Base-by-base conservation (phyloP, 768 basidiomycete species). In the Boletus vermiculosoides region DNA sequence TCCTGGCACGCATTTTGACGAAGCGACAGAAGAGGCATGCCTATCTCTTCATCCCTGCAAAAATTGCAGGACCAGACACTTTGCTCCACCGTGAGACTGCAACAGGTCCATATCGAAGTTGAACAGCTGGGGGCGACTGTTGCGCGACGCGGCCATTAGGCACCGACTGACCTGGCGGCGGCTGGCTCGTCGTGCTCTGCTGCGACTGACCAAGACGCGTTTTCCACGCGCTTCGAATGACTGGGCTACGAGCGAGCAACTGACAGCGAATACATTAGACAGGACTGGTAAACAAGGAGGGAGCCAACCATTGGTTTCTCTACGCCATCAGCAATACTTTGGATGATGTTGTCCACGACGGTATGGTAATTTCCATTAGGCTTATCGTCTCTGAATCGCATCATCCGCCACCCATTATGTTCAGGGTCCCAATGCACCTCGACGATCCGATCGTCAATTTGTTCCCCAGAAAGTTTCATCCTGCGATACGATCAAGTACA, bases 361-460 rank as follows among this genome's bases (percentile, higher is more conserved):
- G 75, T 81, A 57, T 80, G 82, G 71, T 92, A 93, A 71, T 99
- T 99, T 16, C 94, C 97, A 60, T 95, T 75, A 4, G 85, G 88
- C 71, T 99, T 99, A 73, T 99, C 97, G 65, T 96, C 86, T 64
- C 97, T 75, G 70, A 96, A 95, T 45, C 97, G 84, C 85, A 98
- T 86, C 83, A 94, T 86, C 55, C 84, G 85, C 94, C 95, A 98
- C 45, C 78, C 76, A 31, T 80, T 79, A 25, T 75, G 64, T n/a
- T 62, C 69, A 8, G 80, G 56, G 63, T 96, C 89, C 96, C 97
- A 98, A 61, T 87, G 85, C 18, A 96, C 94, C 71, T 99, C 97
- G 20, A 98, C 87, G 39, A 98, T 83, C 12, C 96, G 84, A 71
- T 98, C 95, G 66, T 99, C 96, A 60, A 87, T 76, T 71, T 98